Evolutionary conservation across 306 rosid genomes (phyloP).

Genomic region (Amphicarpaea edgeworthii): DNA sequence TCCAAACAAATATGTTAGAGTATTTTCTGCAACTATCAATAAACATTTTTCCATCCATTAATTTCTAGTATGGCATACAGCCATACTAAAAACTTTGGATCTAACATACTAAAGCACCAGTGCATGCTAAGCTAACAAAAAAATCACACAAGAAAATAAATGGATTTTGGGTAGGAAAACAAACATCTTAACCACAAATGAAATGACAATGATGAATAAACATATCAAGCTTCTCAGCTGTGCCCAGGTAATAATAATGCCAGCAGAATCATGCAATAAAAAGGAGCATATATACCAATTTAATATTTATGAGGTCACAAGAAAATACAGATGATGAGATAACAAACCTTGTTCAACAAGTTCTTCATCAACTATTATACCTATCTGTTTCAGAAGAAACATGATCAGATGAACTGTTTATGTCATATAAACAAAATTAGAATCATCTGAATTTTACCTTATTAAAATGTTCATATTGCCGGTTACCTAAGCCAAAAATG

Average conservation of each 20-base stretch:
- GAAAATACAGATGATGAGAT: constrained; percentile 2
- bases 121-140: constrained; percentile 18
- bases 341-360: constrained; percentile 66
- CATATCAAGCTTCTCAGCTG: not conserved
- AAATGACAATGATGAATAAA: not conserved
- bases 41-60: not conserved
- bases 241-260: not conserved
- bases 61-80: not conserved
- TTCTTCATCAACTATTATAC: constrained; percentile 59
- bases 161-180: not conserved
- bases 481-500: constrained; percentile 74
- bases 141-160: constrained; percentile 4
- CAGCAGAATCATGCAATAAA: not conserved
- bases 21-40: constrained; percentile 9
- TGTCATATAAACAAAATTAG: constrained; percentile 14
- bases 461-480: constrained; percentile 80
- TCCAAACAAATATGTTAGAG: not conserved
- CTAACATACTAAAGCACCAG: not conserved
- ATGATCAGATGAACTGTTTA: not conserved
- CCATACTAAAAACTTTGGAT: constrained; percentile 8
- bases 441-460: constrained; percentile 53
- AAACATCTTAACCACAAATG: not conserved
- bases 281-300: constrained; percentile 5
- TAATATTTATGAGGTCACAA: not conserved
- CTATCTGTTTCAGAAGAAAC: constrained; percentile 61